Conservation (phyloP, 202 grass and related monocot species). For the Schoenoplectus tabernaemontani region DNA sequence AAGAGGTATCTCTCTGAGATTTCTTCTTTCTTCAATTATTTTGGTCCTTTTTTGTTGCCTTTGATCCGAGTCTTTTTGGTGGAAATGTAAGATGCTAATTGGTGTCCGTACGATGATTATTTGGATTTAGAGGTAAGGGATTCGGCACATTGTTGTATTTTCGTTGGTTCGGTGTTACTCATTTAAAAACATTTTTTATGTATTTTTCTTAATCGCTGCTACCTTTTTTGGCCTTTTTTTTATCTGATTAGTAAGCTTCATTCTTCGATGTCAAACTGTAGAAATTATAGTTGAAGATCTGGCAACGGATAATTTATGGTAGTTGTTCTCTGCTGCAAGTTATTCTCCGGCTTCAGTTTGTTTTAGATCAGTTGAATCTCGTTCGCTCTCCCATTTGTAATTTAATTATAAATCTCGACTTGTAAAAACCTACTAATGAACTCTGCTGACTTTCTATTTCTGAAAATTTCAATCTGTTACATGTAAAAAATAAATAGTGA, state of each 20-base stretch:
- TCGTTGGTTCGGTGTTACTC: not conserved
- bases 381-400: not conserved
- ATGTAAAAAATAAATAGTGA: not conserved
- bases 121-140: not conserved
- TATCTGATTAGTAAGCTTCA: not conserved
- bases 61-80: not conserved
- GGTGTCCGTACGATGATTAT: too few species aligned
- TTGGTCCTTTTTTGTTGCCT: not conserved
- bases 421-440: not conserved
- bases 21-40: slow-evolving; percentile 1
- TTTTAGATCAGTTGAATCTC: not conserved
- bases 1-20: slow-evolving; percentile 13
- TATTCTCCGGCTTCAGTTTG: not conserved
- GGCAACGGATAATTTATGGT: not conserved
- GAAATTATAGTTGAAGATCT: not conserved
- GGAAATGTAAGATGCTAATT: slow-evolving; percentile 1
- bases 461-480: not conserved
- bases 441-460: not conserved
- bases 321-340: not conserved
- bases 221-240: not conserved
- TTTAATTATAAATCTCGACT: not conserved
- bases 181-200: not conserved
- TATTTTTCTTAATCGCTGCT: not conserved
- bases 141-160: not conserved
- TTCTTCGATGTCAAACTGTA: not conserved